phyloP scores from a whole-genome alignment of 2,329 filamentous ascomycete genomes.

The Mollisiaceae sp. region DNA sequence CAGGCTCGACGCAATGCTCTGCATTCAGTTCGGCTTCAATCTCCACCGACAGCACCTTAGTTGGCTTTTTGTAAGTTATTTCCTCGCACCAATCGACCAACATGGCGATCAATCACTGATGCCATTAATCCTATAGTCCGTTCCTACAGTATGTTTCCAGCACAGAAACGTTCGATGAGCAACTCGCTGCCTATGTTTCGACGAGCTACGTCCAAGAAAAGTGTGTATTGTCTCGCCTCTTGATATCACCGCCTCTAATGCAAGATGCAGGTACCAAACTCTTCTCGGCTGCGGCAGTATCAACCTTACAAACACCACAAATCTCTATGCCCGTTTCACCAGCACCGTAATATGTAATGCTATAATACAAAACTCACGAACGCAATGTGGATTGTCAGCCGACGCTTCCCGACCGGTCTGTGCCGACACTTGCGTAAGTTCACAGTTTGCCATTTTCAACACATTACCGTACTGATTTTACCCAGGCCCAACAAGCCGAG shows the following conservation, averaged over 20 bases:
- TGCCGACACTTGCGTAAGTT: constrained; percentile 82
- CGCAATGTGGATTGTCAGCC: constrained; percentile 68
- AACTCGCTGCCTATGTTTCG: constrained; percentile 74
- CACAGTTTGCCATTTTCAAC: not conserved
- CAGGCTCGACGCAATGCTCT: constrained; percentile 71
- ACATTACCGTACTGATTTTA: constrained; percentile 38
- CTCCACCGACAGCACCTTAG: constrained; percentile 63
- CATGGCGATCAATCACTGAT: constrained; percentile 27
- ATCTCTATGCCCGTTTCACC: constrained; percentile 91
- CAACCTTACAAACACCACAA: constrained; percentile 76
- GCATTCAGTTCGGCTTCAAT: constrained; percentile 76
- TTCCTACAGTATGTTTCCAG: constrained; percentile 85
- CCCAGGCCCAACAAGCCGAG: constrained; percentile 77
- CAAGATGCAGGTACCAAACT: constrained; percentile 70
- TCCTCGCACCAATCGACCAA: not conserved
- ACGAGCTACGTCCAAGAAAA: constrained; percentile 77
- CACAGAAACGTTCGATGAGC: constrained; percentile 75
- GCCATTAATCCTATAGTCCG: constrained; percentile 58
- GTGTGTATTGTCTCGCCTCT: constrained; percentile 55
- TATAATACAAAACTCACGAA: constrained; percentile 87
- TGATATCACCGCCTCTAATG: constrained; percentile 38
- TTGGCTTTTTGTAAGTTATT: constrained; percentile 67
- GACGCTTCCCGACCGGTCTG: constrained; percentile 76
- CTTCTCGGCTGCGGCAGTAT: constrained; percentile 81
- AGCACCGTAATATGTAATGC: constrained; percentile 91